Conservation (phyloP, 2,329 filamentous ascomycete species). For the Hypoxylon sp. region DNA sequence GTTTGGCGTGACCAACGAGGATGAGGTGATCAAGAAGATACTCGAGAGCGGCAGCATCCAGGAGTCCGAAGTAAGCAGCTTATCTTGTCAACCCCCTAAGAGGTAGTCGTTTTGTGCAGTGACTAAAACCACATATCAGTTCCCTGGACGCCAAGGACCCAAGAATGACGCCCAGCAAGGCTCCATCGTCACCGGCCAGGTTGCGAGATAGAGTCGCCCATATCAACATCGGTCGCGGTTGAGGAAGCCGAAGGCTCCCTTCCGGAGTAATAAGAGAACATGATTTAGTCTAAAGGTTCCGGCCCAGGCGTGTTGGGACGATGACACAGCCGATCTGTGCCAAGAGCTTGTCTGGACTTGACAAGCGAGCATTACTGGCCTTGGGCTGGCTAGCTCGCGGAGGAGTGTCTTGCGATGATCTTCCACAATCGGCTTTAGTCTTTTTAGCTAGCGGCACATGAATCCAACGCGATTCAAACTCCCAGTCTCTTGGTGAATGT, state of each 20-base stretch:
- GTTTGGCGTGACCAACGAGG: constrained; percentile 82
- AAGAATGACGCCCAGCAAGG: constrained; percentile 62
- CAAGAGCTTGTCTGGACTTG: constrained; percentile 8
- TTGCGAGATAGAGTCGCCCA: constrained; percentile 33
- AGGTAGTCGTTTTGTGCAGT: neutral
- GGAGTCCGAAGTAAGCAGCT: constrained; percentile 58
- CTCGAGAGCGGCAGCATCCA: constrained; percentile 77
- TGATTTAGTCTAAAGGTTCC: neutral
- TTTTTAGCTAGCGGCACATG: constrained; percentile 26
- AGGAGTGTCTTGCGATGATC: constrained; percentile 23
- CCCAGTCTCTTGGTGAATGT: neutral
- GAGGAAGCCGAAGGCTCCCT: neutral
- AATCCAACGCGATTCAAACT: constrained; percentile 22
- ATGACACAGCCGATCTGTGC: neutral
- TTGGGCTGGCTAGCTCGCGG: constrained; percentile 7
- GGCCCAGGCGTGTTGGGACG: neutral
- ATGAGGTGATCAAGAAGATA: constrained; percentile 83
- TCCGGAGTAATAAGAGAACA: neutral
- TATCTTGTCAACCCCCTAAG: neutral
- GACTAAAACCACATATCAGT: constrained; percentile 47
- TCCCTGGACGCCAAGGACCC: constrained; percentile 59
- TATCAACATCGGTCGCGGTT: constrained; percentile 8
- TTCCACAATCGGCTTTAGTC: constrained; percentile 9
- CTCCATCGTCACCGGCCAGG: constrained; percentile 53
- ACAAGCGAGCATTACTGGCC: constrained; percentile 13